Conservation (phyloP, 495 filamentous ascomycete genomes). For the Neurospora africana region DNA sequence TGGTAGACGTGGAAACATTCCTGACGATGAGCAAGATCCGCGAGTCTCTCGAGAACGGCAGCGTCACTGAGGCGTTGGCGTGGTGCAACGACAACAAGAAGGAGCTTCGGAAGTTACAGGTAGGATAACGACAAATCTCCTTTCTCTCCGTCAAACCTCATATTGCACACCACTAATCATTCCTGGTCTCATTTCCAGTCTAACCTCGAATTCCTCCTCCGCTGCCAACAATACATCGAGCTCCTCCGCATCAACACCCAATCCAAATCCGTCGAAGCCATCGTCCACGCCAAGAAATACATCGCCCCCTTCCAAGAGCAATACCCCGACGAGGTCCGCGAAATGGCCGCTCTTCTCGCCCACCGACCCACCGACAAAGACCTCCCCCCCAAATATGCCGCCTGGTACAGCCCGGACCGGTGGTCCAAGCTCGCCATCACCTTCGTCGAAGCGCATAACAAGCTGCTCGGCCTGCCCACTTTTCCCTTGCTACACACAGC, state of each 20-base stretch:
- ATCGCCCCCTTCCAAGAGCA: slow-evolving; percentile 55
- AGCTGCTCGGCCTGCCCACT: slow-evolving; percentile 70
- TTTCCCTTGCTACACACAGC: slow-evolving; percentile 86
- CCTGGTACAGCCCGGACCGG: slow-evolving; percentile 58
- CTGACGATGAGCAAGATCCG: slow-evolving; percentile 68
- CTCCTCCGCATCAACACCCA: slow-evolving; percentile 56
- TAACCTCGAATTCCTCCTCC: slow-evolving; percentile 84
- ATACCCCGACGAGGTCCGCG: slow-evolving; percentile 56
- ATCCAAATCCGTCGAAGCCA: slow-evolving; percentile 60
- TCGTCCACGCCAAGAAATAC: slow-evolving; percentile 68
- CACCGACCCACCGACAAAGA: slow-evolving; percentile 47
- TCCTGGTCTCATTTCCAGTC: slow-evolving; percentile 38
- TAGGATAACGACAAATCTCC: slow-evolving; percentile 25
- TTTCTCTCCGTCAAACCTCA: background rate
- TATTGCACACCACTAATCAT: slow-evolving; percentile 16
- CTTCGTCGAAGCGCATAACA: slow-evolving; percentile 79
- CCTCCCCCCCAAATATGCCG: slow-evolving; percentile 24
- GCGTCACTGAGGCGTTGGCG: slow-evolving; percentile 63
- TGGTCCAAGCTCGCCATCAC: slow-evolving; percentile 71
- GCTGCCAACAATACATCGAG: slow-evolving; percentile 94
- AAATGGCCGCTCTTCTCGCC: slow-evolving; percentile 73
- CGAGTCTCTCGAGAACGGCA: slow-evolving; percentile 56
- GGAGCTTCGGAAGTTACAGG: slow-evolving; percentile 71
- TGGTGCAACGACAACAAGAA: slow-evolving; percentile 94
- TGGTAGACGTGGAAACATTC: slow-evolving; percentile 88